Conservation (phyloP, 768 basidiomycete species). For the Coprinopsis marcescibilis region DNA sequence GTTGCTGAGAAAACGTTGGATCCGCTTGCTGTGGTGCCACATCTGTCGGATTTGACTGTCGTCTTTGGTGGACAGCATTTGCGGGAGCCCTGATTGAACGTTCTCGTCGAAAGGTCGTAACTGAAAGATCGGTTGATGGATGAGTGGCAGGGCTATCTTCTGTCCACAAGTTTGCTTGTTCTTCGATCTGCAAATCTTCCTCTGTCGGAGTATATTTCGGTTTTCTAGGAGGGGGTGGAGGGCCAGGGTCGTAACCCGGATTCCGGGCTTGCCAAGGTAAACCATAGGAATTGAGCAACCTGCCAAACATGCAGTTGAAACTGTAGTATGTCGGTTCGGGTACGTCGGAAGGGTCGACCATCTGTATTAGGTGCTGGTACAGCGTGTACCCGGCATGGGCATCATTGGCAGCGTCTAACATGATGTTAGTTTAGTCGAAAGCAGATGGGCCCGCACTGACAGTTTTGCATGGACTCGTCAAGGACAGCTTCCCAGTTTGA, state of each 20-base stretch:
- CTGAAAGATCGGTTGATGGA: too few species aligned
- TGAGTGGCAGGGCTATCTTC: too few species aligned
- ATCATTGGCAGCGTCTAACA: slow-evolving; percentile 66
- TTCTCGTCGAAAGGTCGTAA: too few species aligned
- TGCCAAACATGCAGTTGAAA: slow-evolving; percentile 49
- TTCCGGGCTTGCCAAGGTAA: slow-evolving; percentile 52
- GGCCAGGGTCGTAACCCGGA: slow-evolving; percentile 69
- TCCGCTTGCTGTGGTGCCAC: too few species aligned
- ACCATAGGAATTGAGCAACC: slow-evolving; percentile 37
- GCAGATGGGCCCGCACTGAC: slow-evolving; percentile 33
- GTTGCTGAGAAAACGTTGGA: too few species aligned
- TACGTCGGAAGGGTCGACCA: slow-evolving; percentile 30
- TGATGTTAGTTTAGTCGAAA: slow-evolving; percentile 6
- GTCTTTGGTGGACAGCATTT: too few species aligned
- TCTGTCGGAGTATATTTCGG: slow-evolving; percentile 15
- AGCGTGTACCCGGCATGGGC: slow-evolving; percentile 57
- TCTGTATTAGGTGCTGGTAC: slow-evolving; percentile 38
- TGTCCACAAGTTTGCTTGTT: not conserved
- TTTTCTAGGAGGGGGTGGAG: slow-evolving; percentile 45
- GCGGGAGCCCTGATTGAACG: too few species aligned
- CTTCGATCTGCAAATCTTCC: not conserved
- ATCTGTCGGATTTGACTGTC: too few species aligned
- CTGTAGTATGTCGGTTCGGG: slow-evolving; percentile 44
- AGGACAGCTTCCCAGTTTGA: slow-evolving; percentile 68
- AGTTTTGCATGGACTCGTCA: slow-evolving; percentile 44